Evolutionary conservation across 2,329 filamentous ascomycete genomes (phyloP).

Genomic region (Trichoderma sp.): DNA sequence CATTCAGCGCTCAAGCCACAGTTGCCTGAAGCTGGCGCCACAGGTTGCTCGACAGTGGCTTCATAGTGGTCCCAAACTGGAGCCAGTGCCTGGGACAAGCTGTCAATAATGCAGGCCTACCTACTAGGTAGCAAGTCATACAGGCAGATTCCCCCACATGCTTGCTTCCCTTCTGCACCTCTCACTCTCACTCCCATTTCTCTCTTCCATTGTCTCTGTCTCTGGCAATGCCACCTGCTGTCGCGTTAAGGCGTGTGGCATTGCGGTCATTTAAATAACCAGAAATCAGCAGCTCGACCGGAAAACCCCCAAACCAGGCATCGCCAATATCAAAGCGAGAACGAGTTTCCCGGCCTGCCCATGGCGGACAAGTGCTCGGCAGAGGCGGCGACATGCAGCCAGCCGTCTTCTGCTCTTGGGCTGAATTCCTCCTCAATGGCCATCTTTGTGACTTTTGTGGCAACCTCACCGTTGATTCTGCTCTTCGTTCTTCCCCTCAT

Average conservation of each 20-base stretch:
- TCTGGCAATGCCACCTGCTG: constrained; percentile 16
- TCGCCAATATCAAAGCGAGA: background rate
- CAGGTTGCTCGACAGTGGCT: constrained; percentile 2
- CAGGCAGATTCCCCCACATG: constrained; percentile 22
- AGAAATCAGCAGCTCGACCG: background rate
- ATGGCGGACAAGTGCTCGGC: constrained; percentile 19
- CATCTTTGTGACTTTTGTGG: constrained; percentile 29
- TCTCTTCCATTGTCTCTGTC: background rate
- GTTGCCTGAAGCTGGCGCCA: constrained; percentile 18
- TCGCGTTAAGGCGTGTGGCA: constrained; percentile 5
- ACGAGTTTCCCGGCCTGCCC: constrained; percentile 18
- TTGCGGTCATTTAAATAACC: constrained; percentile 8
- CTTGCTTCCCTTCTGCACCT: constrained; percentile 8
- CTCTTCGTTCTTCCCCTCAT: constrained; percentile 36
- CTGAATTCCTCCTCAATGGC: constrained; percentile 32
- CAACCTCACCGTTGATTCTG: constrained; percentile 27
- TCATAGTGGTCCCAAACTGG: background rate
- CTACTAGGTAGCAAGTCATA: constrained; percentile 10
- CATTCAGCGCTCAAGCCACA: background rate
- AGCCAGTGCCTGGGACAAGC: constrained; percentile 12
- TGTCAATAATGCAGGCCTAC: constrained; percentile 3
- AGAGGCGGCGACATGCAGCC: constrained; percentile 12
- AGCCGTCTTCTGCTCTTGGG: constrained; percentile 24
- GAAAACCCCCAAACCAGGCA: background rate
- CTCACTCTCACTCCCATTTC: background rate